phyloP scores from a whole-genome alignment of 2,329 filamentous ascomycete genomes.

The Sclerotinia borealis region DNA sequence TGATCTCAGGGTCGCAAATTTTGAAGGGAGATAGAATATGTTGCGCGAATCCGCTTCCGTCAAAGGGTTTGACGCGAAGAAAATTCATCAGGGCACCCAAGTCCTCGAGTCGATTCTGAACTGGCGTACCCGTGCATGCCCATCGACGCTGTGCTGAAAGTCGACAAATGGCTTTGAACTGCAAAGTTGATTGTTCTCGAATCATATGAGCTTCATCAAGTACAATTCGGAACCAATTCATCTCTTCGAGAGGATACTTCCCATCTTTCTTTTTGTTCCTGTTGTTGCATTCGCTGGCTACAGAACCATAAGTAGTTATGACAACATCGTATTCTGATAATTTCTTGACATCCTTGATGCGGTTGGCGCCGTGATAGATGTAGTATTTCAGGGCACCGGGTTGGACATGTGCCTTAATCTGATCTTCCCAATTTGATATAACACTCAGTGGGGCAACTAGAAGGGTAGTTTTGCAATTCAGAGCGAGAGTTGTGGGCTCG shows the following conservation, averaged over 20 bases:
- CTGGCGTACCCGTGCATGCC: slow-evolving; percentile 95
- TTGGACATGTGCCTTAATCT: slow-evolving; percentile 76
- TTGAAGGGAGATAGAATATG: slow-evolving; percentile 85
- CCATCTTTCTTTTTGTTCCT: slow-evolving; percentile 56
- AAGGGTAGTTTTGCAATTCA: slow-evolving; percentile 73
- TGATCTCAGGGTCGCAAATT: slow-evolving; percentile 72
- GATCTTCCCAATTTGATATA: slow-evolving; percentile 89
- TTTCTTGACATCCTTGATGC: slow-evolving; percentile 61
- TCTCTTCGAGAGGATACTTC: slow-evolving; percentile 61
- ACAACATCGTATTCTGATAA: slow-evolving; percentile 75
- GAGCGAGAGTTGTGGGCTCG: slow-evolving; percentile 39
- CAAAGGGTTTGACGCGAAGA: slow-evolving; percentile 76
- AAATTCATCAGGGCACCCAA: slow-evolving; percentile 83
- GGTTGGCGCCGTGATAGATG: slow-evolving; percentile 78
- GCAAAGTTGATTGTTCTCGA: slow-evolving; percentile 72
- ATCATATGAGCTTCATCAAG: slow-evolving; percentile 95
- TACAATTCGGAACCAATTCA: slow-evolving; percentile 91
- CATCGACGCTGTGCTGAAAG: slow-evolving; percentile 78
- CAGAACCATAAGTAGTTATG: slow-evolving; percentile 87
- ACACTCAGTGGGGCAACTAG: slow-evolving; percentile 87
- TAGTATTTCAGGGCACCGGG: slow-evolving; percentile 62
- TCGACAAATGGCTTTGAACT: slow-evolving; percentile 78
- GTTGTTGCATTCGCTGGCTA: slow-evolving; percentile 69
- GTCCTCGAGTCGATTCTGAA: slow-evolving; percentile 91
- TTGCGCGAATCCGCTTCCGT: slow-evolving; percentile 70